Evolutionary conservation across 2,329 filamentous ascomycete species (phyloP), one percentile per base, ranked within the genome.

Genomic region (Aspergillus neotritici): DNA sequence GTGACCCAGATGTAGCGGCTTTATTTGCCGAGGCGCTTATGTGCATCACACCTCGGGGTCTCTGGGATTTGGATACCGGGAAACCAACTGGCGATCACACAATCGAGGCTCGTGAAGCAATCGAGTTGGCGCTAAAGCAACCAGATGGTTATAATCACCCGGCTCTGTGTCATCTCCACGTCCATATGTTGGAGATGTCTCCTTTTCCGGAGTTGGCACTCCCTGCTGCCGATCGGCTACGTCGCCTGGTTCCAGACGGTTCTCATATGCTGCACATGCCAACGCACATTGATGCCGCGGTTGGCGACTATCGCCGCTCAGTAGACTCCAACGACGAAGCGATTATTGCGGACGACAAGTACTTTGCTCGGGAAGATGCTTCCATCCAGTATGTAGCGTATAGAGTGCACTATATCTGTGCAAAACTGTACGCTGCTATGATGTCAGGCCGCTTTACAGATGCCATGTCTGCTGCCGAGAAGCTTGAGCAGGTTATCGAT

Each of bases 101-200:
- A 65, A 2, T 73, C 69, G 0, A 75, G 80, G 2, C 73, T 66
- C 5, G 80, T 78, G 51, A 50, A 0, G 66, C 82, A 0, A 68
- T 86, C 2, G 82, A 86, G n/a, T 61, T 58, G 2, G 78, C 78
- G 0, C 62, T 89, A 21, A 57, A 63, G 1, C 67, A 71, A 3
- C 58, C 70, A 0, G 69, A 66, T 3, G 76, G 71, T 0, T 60
- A 71, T 5, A 52, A 66, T 2, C 86, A 93, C 54, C 81, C 85
- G 0, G 86, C 84, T 0, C 65, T 88, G 0, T 70, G 87, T 1
- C 85, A 89, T 59, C 66, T 88, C 31, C 87, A 88, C 61, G 84
- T 87, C 25, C 84, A 87, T 52, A 72, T 86, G 4, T 83, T 86
- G 73, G 84, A 88, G 57, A 87, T 87, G 84, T 87, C 83, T 0